Conservation (phyloP, 1,284 basidiomycete genomes). For the Flammula alnicola region DNA sequence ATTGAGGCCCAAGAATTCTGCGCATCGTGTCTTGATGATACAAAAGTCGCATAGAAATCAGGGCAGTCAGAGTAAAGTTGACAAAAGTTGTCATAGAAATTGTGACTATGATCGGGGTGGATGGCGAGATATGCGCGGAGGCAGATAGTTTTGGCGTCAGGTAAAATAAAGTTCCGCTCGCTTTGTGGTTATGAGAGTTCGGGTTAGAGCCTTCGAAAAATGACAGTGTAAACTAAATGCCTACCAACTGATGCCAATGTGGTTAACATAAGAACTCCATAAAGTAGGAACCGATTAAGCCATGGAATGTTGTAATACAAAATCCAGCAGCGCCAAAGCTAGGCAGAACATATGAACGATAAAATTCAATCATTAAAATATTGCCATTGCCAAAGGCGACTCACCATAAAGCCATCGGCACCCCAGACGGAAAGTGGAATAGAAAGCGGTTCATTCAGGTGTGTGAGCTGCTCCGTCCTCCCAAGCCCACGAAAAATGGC, state of each 20-base stretch:
- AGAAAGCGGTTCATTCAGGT: conserved; percentile 9
- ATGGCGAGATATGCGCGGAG: not conserved
- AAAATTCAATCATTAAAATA: not conserved
- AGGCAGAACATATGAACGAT: too few species aligned
- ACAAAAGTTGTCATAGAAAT: conserved; percentile 12
- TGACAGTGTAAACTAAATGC: not conserved
- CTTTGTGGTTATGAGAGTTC: too few species aligned
- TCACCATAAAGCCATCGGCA: conserved; percentile 16
- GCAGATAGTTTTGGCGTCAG: not conserved
- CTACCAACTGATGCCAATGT: not conserved
- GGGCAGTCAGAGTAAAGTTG: conserved; percentile 7
- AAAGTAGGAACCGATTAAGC: not conserved
- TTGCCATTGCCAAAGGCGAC: not conserved
- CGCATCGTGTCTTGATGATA: conserved; percentile 14
- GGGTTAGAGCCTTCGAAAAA: too few species aligned
- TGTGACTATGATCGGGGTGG: not conserved
- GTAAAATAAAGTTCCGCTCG: not conserved
- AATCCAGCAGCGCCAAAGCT: conserved; percentile 15
- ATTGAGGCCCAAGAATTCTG: conserved; percentile 7
- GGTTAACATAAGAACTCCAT: not conserved
- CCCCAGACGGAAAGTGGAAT: conserved; percentile 15
- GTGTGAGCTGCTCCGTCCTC: conserved; percentile 1
- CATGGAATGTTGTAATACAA: not conserved
- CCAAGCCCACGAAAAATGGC: conserved; percentile 3
- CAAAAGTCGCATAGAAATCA: conserved; percentile 11